Conservation (phyloP, 2,329 filamentous ascomycete species). For the Cladosporium sp. region DNA sequence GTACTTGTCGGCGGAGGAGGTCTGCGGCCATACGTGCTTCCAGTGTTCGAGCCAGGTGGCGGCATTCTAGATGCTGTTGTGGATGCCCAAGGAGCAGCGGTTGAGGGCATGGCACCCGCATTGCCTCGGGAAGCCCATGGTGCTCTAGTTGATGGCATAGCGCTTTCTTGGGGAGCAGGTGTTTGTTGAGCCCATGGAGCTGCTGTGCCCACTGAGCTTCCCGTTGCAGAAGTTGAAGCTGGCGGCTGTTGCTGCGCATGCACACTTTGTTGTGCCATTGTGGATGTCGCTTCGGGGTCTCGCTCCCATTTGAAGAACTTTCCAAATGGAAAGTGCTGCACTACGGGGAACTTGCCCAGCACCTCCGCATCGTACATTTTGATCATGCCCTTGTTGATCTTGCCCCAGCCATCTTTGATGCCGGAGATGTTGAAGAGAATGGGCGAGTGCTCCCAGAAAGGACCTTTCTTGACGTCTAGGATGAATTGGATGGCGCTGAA, state of each 20-base stretch:
- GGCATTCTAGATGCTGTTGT: slow-evolving; percentile 8
- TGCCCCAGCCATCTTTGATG: slow-evolving; percentile 84
- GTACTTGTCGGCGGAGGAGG: neutral
- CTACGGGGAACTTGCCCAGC: slow-evolving; percentile 90
- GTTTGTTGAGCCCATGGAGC: slow-evolving; percentile 25
- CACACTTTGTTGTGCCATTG: slow-evolving; percentile 15
- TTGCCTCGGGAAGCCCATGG: slow-evolving; percentile 20
- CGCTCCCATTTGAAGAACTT: slow-evolving; percentile 45
- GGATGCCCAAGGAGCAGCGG: slow-evolving; percentile 22
- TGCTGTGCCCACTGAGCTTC: slow-evolving; percentile 18
- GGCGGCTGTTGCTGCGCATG: slow-evolving; percentile 30
- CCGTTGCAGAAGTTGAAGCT: slow-evolving; percentile 8
- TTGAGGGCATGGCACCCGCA: slow-evolving; percentile 10
- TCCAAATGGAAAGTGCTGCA: slow-evolving; percentile 74
- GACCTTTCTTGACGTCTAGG: slow-evolving; percentile 90
- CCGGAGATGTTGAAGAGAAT: slow-evolving; percentile 93
- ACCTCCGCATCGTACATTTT: slow-evolving; percentile 99
- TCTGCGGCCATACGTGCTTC: slow-evolving; percentile 4
- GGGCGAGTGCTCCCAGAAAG: slow-evolving; percentile 91
- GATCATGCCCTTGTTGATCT: slow-evolving; percentile 96
- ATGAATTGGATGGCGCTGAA: slow-evolving; percentile 96
- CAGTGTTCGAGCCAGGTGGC: slow-evolving; percentile 1
- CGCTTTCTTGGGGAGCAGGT: slow-evolving; percentile 20
- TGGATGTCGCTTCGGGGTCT: slow-evolving; percentile 38
- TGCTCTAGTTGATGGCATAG: slow-evolving; percentile 26